These are phyloP conservation scores for Xylariaceae sp. DNA, from an alignment of 2,329 filamentous ascomycete species.

Conservation along the genomic window DNA sequence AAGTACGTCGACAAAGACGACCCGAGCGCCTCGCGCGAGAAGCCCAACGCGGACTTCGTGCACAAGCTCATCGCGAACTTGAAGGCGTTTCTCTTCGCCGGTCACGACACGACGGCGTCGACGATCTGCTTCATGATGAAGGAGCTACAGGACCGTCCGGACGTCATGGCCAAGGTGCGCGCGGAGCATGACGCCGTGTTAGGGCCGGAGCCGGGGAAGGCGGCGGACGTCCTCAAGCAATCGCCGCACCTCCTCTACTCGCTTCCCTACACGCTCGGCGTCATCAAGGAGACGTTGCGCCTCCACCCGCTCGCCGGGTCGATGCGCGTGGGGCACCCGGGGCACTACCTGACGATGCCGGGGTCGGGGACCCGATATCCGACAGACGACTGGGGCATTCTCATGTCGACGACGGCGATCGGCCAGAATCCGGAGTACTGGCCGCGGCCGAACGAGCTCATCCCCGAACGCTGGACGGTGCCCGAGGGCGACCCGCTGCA, in stretches of 20 bases:
- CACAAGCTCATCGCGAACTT: conserved; percentile 32
- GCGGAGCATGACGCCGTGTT: conserved; percentile 35
- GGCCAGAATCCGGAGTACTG: conserved; percentile 29
- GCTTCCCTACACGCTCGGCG: conserved; percentile 34
- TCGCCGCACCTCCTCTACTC: conserved; percentile 30
- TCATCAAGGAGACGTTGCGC: conserved; percentile 36
- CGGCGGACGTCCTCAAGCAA: conserved; percentile 14
- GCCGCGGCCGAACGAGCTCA: conserved; percentile 32
- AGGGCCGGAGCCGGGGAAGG: conserved; percentile 26
- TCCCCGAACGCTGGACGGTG: conserved; percentile 32
- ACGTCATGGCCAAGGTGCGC: conserved; percentile 29
- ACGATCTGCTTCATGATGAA: conserved; percentile 34
- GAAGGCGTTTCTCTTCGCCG: conserved; percentile 35
- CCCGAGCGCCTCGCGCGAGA: conserved; percentile 16
- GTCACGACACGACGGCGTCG: conserved; percentile 35
- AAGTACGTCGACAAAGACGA: conserved; percentile 25
- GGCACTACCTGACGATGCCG: conserved; percentile 22
- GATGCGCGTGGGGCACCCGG: conserved; percentile 19
- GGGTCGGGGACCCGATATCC: conserved; percentile 25
- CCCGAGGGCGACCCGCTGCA: conserved; percentile 27
- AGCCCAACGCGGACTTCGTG: conserved; percentile 25
- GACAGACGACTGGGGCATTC: conserved; percentile 27
- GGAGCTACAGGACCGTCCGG: conserved; percentile 29
- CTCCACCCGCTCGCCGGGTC: conserved; percentile 30
- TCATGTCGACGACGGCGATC: conserved; percentile 22